Conservation (phyloP, 768 basidiomycete genomes). For the Rhizopogon vinicolor region DNA sequence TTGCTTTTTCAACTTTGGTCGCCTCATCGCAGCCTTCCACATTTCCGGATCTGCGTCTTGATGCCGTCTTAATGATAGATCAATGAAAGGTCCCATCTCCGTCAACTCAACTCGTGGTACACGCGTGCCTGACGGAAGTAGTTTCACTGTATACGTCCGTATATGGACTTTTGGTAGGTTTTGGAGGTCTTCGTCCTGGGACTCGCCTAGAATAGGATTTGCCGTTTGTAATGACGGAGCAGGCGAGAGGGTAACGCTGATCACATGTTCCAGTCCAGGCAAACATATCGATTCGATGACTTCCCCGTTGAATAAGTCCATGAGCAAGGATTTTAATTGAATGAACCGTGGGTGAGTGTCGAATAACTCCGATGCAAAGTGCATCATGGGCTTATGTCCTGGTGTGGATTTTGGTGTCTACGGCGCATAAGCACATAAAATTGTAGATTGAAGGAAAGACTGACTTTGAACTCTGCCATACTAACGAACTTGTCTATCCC, state of each 20-base stretch:
- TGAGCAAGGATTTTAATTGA: conserved; percentile 87
- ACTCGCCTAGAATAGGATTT: conserved; percentile 8
- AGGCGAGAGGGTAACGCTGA: conserved; percentile 74
- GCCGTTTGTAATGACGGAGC: conserved; percentile 52
- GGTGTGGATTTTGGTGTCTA: conserved; percentile 87
- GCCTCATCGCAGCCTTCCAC: conserved; percentile 74
- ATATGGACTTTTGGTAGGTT: conserved; percentile 82
- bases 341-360: conserved; percentile 90
- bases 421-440: neutral
- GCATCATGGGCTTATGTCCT: conserved; percentile 89
- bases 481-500: conserved; percentile 78
- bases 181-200: conserved; percentile 33
- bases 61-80: conserved; percentile 74
- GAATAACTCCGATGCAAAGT: conserved; percentile 94
- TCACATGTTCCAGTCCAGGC: conserved; percentile 81
- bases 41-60: conserved; percentile 74
- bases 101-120: conserved; percentile 78
- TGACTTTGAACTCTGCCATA: conserved; percentile 83
- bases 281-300: conserved; percentile 80
- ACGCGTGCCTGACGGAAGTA: conserved; percentile 73
- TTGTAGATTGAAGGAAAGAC: conserved; percentile 14
- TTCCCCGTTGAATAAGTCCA: conserved; percentile 90
- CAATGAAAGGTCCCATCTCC: conserved; percentile 90
- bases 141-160: conserved; percentile 74
- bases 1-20: conserved; percentile 84